phyloP scores from a whole-genome alignment of 257 asterid species.

The Solanum chmielewskii region DNA sequence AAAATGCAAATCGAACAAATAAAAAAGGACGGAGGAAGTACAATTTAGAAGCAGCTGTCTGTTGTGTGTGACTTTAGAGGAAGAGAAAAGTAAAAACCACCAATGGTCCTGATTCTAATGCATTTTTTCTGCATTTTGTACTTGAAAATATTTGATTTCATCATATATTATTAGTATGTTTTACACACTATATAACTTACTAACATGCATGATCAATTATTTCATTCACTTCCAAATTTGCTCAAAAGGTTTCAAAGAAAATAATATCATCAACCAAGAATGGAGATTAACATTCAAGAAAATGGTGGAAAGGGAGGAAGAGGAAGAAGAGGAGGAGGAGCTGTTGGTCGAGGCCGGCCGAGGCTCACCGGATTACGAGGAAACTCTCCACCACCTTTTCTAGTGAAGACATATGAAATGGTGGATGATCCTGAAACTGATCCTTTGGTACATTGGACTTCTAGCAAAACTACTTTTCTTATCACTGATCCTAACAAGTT shows the following conservation, averaged over 20 bases:
- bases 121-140: background rate
- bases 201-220: background rate
- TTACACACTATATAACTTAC: background rate
- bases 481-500: conserved; percentile 31
- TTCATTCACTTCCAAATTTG: background rate
- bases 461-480: conserved; percentile 22
- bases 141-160: background rate
- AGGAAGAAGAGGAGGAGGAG: background rate
- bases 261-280: background rate
- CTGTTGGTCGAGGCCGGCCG: background rate
- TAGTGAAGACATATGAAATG: conserved; percentile 20
- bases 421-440: conserved; percentile 31
- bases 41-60: background rate
- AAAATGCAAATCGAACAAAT: background rate
- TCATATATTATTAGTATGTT: background rate
- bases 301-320: background rate
- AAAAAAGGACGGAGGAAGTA: background rate
- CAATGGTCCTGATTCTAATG: background rate
- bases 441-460: conserved; percentile 27
- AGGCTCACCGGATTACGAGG: background rate
- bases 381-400: conserved; percentile 25
- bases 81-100: too few relatives aligned
- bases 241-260: background rate
- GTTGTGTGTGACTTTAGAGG: background rate
- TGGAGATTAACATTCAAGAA: background rate